These are phyloP conservation scores for Sparassis latifolia DNA, from an alignment of 1,284 basidiomycete species.

Conservation along the genomic window DNA sequence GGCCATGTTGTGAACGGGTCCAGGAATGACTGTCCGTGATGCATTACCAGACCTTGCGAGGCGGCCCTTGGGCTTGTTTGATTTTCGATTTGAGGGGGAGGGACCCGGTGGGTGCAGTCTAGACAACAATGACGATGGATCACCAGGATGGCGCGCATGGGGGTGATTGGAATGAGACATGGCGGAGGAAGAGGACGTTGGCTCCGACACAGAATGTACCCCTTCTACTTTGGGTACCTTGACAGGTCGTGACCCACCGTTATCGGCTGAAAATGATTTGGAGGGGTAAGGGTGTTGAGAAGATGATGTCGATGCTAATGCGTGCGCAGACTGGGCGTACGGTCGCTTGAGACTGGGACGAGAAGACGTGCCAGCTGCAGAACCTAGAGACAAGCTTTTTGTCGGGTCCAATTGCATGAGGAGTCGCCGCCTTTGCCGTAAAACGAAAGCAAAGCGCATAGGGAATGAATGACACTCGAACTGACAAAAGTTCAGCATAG, in stretches of 20 bases:
- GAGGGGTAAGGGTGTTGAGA: no score
- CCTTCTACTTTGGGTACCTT: conserved; percentile 18
- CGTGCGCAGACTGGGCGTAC: conserved; percentile 11
- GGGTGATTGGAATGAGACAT: conserved; percentile 10
- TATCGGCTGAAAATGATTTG: no score
- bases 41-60: no score
- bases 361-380: conserved; percentile 21
- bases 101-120: conserved; percentile 6
- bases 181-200: conserved; percentile 2
- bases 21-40: conserved; percentile 9
- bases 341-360: conserved; percentile 23
- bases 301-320: background rate
- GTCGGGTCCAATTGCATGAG: conserved; percentile 49
- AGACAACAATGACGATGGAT: conserved; percentile 13
- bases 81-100: background rate
- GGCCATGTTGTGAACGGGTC: conserved; percentile 23
- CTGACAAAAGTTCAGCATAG: no score
- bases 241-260: conserved; percentile 9
- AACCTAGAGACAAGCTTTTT: conserved; percentile 19
- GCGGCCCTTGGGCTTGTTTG: no score
- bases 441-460: conserved; percentile 46
- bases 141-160: conserved; percentile 11
- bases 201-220: background rate
- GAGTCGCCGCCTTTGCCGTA: conserved; percentile 44
- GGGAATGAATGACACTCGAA: background rate